Evolutionary conservation across 108 stramenopile genomes (phyloP).

Genomic region (Nitzschia sp.): DNA sequence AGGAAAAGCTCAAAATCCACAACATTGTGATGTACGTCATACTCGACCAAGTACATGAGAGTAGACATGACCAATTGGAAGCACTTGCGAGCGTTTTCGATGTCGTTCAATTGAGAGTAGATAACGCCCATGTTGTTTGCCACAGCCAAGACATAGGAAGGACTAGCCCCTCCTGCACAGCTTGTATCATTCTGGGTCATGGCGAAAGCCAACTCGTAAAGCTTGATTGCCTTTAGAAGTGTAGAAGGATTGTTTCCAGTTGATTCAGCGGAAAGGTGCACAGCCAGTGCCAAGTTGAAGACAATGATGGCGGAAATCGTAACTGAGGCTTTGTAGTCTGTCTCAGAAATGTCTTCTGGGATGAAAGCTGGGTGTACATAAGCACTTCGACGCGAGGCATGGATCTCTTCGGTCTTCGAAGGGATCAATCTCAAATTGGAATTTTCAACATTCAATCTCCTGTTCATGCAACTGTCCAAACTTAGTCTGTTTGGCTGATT

Average conservation of each 20-base stretch:
- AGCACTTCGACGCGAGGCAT: not conserved
- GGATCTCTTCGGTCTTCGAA: not conserved
- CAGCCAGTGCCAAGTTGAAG: not conserved
- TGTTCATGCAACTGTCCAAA: too few relatives aligned
- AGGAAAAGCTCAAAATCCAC: not conserved
- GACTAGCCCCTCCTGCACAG: not conserved
- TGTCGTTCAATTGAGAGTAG: not conserved
- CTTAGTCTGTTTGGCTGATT: not conserved
- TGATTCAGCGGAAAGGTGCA: not conserved
- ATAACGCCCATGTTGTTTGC: conserved; percentile 2
- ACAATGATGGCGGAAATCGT: not conserved
- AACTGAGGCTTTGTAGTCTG: not conserved
- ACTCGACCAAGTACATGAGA: conserved; percentile 4
- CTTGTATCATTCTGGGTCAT: not conserved
- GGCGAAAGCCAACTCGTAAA: not conserved
- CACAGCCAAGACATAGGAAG: not conserved
- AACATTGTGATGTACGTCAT: not conserved
- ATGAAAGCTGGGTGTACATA: not conserved
- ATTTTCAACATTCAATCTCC: too few relatives aligned
- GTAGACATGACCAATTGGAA: conserved; percentile 1
- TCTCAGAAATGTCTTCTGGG: not conserved
- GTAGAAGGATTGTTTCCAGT: not conserved
- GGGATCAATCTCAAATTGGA: not conserved
- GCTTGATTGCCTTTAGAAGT: not conserved
- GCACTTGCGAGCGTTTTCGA: not conserved